A percentile compares a stretch with the other conserved stretches of the same genome.
Evolutionary conservation across 805 yeast genomes (phyloP).

Genomic region (Cyberlindnera bimundalis): DNA sequence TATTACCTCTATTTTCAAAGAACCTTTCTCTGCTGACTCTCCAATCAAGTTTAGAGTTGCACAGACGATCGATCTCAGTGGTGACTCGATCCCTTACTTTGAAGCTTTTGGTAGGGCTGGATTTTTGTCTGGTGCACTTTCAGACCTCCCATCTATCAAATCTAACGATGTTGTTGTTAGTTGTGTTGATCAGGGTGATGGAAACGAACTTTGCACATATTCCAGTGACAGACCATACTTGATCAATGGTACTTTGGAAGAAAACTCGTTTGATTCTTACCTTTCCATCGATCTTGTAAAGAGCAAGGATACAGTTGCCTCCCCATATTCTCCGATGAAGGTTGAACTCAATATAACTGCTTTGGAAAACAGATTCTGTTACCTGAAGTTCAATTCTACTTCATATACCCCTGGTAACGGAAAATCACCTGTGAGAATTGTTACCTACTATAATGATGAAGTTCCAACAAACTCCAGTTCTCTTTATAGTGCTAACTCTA

Average conservation of each 20-base stretch:
- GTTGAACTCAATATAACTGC: slow-evolving; percentile 60
- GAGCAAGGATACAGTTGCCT: slow-evolving; percentile 36
- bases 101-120: slow-evolving; percentile 50
- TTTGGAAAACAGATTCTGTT: slow-evolving; percentile 62
- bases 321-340: slow-evolving; percentile 59
- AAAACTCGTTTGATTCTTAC: slow-evolving; percentile 39
- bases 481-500: neutral
- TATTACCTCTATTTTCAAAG: slow-evolving; percentile 34
- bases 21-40: slow-evolving; percentile 56
- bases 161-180: slow-evolving; percentile 24
- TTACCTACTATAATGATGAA: slow-evolving; percentile 46
- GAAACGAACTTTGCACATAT: slow-evolving; percentile 52
- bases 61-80: slow-evolving; percentile 52
- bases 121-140: slow-evolving; percentile 42
- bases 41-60: slow-evolving; percentile 75
- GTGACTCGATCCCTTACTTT: slow-evolving; percentile 33
- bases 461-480: slow-evolving; percentile 5
- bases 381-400: slow-evolving; percentile 52
- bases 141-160: slow-evolving; percentile 65
- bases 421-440: slow-evolving; percentile 60
- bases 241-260: slow-evolving; percentile 34
- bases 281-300: slow-evolving; percentile 48
- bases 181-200: slow-evolving; percentile 41
- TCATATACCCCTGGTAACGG: slow-evolving; percentile 32
- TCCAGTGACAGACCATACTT: slow-evolving; percentile 47